Evolutionary conservation across 2,329 filamentous ascomycete species (phyloP), one percentile per base, ranked within the genome.

Genomic region (Chalaropsis ovoidea): DNA sequence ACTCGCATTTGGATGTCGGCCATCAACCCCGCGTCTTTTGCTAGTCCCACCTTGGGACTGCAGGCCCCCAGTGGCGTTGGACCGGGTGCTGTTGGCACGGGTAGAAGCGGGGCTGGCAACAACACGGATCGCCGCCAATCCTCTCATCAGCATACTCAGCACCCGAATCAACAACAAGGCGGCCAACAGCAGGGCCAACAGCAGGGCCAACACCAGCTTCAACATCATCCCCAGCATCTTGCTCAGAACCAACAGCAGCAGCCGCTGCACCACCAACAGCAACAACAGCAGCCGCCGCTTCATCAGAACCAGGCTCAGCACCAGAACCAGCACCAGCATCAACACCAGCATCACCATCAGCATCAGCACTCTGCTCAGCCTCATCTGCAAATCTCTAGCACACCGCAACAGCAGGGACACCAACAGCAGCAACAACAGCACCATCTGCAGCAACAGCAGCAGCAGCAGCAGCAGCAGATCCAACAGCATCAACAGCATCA

Each of bases 1-100:
- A 96, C 93, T 24, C 86, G 95, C 71, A 99, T 99, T 72, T 99
- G 94, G 94, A 96, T 99, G 90, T 97, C 93, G 3, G 94, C 94
- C 3, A 95, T 99, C 75, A 99, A 99, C 74, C 94, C 94, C 7
- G 94, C 93, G 4, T 96, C 93, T 0, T 96, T 97, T 75, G 89
- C 89, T 27, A 92, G 86, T 69, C 88, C 89, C 19, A 85, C 85
- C 2, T 79, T 89, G 61, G 87, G 87, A 31, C 78, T 91, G 24
- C 86, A 87, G 73, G 84, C 86, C 1, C 85, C 87, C 1, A 86
- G 84, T 68, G 83, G 83, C 35, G 81, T 88, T 70, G 83, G 84
- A 0, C 84, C 84, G 8, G 86, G 85, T 27, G 84, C 85, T 27
- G 81, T 89, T n/a, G 81, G 81, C 60, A 79, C 81, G 8, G 79